These are phyloP conservation scores for Cryphonectria carpinicola DNA, from an alignment of 2,329 filamentous ascomycete genomes.

Conservation along the genomic window DNA sequence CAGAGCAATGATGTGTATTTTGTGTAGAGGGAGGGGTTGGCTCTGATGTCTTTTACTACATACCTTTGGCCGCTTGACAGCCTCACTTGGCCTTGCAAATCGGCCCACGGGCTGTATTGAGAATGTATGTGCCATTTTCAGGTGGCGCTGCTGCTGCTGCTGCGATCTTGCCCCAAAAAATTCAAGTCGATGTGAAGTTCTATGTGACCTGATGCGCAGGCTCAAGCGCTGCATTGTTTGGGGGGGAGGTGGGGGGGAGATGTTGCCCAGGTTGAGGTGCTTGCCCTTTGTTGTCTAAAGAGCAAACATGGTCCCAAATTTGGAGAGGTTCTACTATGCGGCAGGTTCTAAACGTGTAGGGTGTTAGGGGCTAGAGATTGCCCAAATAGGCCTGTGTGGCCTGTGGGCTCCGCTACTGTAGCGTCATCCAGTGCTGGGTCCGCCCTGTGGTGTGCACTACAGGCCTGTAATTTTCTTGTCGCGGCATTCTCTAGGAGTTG, in stretches of 20 bases:
- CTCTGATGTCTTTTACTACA: neutral
- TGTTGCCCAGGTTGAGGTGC: neutral
- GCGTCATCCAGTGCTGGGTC: neutral
- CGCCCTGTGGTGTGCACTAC: neutral
- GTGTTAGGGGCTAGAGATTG: neutral
- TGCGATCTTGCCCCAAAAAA: neutral
- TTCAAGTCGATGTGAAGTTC: neutral
- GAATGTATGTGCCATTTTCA: conserved; percentile 46
- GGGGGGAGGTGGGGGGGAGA: neutral
- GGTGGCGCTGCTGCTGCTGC: neutral
- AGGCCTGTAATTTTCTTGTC: neutral
- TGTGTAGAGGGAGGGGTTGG: neutral
- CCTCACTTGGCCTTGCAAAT: conserved; percentile 69
- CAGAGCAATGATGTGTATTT: neutral
- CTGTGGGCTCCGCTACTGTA: neutral
- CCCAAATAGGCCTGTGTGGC: neutral
- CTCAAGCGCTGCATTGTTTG: conserved; percentile 1
- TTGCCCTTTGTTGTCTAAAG: neutral
- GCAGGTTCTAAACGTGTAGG: neutral
- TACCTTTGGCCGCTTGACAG: conserved; percentile 77
- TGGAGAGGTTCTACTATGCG: neutral
- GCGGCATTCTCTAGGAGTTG: neutral
- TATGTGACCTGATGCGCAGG: neutral
- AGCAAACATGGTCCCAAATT: neutral
- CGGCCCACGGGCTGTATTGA: conserved; percentile 70